Evolutionary conservation across 2,329 filamentous ascomycete genomes (phyloP).

Genomic region (Zymoseptoria crescenta): DNA sequence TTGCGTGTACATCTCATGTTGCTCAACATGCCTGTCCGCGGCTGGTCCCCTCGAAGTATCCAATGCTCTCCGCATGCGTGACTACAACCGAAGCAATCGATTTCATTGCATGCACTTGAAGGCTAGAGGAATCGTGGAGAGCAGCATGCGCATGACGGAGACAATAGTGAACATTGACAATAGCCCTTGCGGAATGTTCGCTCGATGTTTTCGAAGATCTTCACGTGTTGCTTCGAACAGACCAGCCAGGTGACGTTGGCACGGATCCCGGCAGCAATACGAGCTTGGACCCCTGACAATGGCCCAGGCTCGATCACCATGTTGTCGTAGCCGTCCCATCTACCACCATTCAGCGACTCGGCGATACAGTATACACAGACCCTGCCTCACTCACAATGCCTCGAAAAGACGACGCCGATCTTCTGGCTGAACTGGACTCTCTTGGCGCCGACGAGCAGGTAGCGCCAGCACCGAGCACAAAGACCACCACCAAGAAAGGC

Average conservation of each 20-base stretch:
- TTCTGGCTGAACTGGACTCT: constrained; percentile 20
- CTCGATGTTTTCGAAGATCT: neutral
- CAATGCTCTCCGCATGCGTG: neutral
- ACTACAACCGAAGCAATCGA: neutral
- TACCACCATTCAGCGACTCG: no score
- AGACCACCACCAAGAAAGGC: constrained; percentile 33
- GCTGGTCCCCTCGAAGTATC: no score
- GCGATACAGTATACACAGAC: neutral
- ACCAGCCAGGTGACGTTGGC: neutral
- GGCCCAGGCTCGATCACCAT: neutral
- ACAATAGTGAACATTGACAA: neutral
- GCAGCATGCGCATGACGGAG: neutral
- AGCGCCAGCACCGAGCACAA: constrained; percentile 29
- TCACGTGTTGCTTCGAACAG: neutral
- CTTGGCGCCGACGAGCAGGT: constrained; percentile 18
- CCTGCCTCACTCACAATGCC: constrained; percentile 34
- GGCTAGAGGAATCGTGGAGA: no score
- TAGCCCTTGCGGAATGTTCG: neutral
- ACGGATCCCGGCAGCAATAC: neutral
- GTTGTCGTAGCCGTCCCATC: neutral
- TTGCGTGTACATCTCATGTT: no score
- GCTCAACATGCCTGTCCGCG: no score
- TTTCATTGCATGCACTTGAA: neutral
- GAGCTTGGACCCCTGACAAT: neutral
- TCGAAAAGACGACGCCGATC: constrained; percentile 31